Evolutionary conservation across 2,329 filamentous ascomycete genomes (phyloP), one percentile per base, ranked within the genome.

Genomic region (Rhinocladiella similis): DNA sequence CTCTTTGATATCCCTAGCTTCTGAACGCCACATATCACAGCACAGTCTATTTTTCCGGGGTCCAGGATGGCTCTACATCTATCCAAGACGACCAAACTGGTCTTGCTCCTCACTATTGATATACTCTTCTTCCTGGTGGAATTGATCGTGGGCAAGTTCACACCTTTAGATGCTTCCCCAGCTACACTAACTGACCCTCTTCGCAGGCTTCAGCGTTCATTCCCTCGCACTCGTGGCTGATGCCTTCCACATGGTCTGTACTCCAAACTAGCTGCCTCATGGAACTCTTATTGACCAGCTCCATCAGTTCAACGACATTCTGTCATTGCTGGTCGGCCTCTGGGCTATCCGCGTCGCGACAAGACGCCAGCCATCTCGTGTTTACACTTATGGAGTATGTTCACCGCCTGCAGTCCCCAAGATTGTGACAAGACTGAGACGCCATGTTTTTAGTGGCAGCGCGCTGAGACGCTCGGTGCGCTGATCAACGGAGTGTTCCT

Each of bases 401-500:
- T 47, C 45, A 29, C 50, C 18, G 47, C 16, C 36, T 27, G 18
- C 49, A 43, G 39, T 13, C 12, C 25, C 9, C 33, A 43, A 27
- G 39, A 35, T 29, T 47, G 14, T 29, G 20, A 45, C 53, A 54
- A 20, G 16, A 61, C 38, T 29, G 18, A 41, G 51, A 33, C 36
- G 33, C 27, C 36, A 20, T 10, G 33, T 16, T 19, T 7, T 18
- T 66, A 93, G 89, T 97, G 91, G 89, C 88, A 97, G 78, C 90
- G 94, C 64, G 94, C 93, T 36, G 93, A 99, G 78, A 97, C 96
- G 7, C 82, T 99, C 3, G 93, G 93, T 68, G 93, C 93, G 47
- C 87, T 97, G 66, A 90, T 97, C 75, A 99, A 99, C 68, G 93
- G 93, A 63, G 93, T 97, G 46, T 99, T 99, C 77, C 81, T 99